Base-by-base conservation (phyloP, 345 rosid genomes). In the Ceriops tagal region DNA sequence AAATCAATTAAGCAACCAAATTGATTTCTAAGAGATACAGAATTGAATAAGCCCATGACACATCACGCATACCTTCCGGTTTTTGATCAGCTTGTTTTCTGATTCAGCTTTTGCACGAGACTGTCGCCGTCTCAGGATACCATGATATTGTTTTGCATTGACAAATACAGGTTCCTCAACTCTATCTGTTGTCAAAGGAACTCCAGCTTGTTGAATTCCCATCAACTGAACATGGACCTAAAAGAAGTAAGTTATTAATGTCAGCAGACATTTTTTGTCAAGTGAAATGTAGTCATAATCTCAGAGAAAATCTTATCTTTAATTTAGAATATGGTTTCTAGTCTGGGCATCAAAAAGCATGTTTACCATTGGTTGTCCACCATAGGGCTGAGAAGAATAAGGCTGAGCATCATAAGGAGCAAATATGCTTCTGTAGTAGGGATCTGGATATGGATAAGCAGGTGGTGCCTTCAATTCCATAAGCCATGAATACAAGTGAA, bases 81-180 rank as follows among this genome's bases (percentile, higher is more conserved):
- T 76, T 82, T 92, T 92, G 24, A 84, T 37, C 39, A 46, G 71
- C 82, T 87, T 92, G 37, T 85, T 83, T 65, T 88, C 91, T 46
- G 87, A 82, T 79, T 92, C 97, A 39, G 95, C 96, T 81, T 90
- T 95, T 74, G 97, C 99, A 64, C 99, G 91, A 60, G 92, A 87
- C 73, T 95, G 96, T 53, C 99, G 86, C 20, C 99, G 96, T 65
- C 99, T 83, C 83, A 95, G 76, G 80, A 95, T 95, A 51, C 99
- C 99, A 62, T 92, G 96, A 81, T 95, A 95, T 69, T 95, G 99
- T 77, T 92, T 92, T 65, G 99, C 99, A 71, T 92, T 95, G 46
- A 95, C 99, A 84, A 91, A 95, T 51, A 95, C 96, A 64, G 99
- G 99, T 66, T 95, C 99, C 75, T 95, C 99, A 70, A 95, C 83